These are phyloP conservation scores for Coemansia sp. DNA, from an alignment of 192 early-diverging fungal species.

Conservation along the genomic window DNA sequence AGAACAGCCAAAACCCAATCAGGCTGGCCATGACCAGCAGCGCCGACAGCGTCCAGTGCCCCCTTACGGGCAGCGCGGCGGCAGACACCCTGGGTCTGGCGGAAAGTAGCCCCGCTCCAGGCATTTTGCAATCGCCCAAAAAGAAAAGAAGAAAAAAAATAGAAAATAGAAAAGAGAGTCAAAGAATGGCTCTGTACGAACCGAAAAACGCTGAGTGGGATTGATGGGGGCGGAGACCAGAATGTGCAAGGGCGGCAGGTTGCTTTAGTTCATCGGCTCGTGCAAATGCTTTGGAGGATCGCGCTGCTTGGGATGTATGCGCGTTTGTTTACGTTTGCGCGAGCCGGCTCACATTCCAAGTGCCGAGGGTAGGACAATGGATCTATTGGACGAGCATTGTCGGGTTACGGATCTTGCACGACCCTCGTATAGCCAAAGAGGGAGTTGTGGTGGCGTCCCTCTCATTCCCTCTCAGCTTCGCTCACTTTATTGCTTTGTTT, in stretches of 20 bases:
- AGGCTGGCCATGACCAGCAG: conserved; percentile 13
- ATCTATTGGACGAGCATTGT: background rate
- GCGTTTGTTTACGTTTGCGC: no score
- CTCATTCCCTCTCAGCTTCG: background rate
- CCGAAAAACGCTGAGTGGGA: no score
- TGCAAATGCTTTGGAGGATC: no score
- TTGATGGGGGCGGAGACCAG: no score
- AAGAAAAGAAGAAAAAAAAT: background rate
- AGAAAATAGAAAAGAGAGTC: background rate
- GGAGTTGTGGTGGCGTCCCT: background rate
- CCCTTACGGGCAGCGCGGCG: conserved; percentile 20
- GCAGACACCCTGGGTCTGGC: background rate
- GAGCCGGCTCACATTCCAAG: background rate
- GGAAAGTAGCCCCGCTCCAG: background rate
- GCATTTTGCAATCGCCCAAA: background rate
- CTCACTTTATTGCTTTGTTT: background rate
- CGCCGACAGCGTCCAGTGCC: conserved; percentile 27
- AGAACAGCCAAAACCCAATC: conserved; percentile 67
- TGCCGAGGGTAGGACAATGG: background rate
- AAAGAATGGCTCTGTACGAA: background rate
- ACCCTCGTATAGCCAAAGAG: background rate
- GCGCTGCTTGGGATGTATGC: no score
- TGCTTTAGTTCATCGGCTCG: no score
- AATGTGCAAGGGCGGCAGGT: no score
- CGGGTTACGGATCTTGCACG: background rate